These are phyloP conservation scores for Alternaria viburni DNA, from an alignment of 2,329 filamentous ascomycete genomes.

Conservation along the genomic window DNA sequence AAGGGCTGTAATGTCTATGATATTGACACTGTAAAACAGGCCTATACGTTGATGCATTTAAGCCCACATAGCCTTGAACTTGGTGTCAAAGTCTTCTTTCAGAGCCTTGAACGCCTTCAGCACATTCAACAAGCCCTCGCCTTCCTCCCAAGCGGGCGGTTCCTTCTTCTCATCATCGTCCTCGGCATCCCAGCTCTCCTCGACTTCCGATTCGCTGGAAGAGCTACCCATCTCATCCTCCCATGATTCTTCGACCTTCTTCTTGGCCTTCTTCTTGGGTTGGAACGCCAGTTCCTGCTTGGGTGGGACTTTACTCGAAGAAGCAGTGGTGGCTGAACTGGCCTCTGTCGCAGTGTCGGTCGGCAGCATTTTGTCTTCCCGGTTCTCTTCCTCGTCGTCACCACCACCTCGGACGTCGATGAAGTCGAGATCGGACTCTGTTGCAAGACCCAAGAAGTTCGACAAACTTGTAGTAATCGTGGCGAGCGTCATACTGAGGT, in stretches of 20 bases:
- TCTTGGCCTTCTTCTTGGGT: constrained; percentile 48
- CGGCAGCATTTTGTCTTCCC: constrained; percentile 48
- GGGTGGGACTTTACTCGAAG: constrained; percentile 29
- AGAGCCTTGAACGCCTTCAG: constrained; percentile 65
- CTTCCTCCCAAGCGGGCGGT: constrained; percentile 52
- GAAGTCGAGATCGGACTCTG: constrained; percentile 56
- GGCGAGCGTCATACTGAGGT: constrained; percentile 69
- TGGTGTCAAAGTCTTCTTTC: constrained; percentile 66
- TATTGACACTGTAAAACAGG: background rate
- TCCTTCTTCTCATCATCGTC: constrained; percentile 29
- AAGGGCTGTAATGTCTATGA: background rate
- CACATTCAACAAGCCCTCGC: constrained; percentile 60
- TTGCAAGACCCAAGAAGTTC: constrained; percentile 61
- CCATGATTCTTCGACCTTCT: constrained; percentile 51
- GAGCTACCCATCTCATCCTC: constrained; percentile 45
- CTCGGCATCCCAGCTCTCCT: constrained; percentile 38
- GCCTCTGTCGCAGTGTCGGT: constrained; percentile 30
- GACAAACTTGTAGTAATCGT: constrained; percentile 73
- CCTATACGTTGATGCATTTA: constrained; percentile 33
- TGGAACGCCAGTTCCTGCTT: constrained; percentile 38
- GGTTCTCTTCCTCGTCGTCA: constrained; percentile 57
- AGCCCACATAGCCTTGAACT: constrained; percentile 68
- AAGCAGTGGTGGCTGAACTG: constrained; percentile 27
- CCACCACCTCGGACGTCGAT: constrained; percentile 60
- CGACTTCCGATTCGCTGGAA: constrained; percentile 30